Percentiles rank a stretch among this genome's conserved stretches.
These are phyloP conservation scores for Pleurotus giganteus DNA, from an alignment of 768 basidiomycete genomes.

Conservation along the genomic window DNA sequence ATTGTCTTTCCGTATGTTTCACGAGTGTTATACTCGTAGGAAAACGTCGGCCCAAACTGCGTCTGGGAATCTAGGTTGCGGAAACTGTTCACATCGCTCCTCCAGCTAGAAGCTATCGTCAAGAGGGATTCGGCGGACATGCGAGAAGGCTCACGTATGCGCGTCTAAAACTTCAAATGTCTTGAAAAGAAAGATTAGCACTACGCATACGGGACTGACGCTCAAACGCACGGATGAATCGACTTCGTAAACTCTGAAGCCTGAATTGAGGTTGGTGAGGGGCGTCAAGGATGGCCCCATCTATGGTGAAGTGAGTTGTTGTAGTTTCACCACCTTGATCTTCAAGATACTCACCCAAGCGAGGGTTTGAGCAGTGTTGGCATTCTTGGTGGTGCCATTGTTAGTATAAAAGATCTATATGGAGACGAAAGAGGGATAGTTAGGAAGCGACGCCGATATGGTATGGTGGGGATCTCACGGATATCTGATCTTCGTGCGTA, in stretches of 20 bases:
- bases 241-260: constrained; percentile 72
- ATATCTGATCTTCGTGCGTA: constrained; percentile 71
- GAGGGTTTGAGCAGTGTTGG: constrained; percentile 51
- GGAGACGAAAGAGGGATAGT: background rate
- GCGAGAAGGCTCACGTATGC: constrained; percentile 55
- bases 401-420: constrained; percentile 68
- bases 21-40: constrained; percentile 70
- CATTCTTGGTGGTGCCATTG: constrained; percentile 61
- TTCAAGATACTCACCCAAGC: constrained; percentile 34
- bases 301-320: no score
- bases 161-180: constrained; percentile 80
- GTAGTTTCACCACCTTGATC: no score
- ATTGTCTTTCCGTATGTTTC: constrained; percentile 60
- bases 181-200: constrained; percentile 28
- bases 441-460: background rate
- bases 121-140: background rate
- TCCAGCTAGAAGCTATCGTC: constrained; percentile 46
- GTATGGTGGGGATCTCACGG: constrained; percentile 32
- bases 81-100: constrained; percentile 57
- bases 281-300: constrained; percentile 72
- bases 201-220: background rate
- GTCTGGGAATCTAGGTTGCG: constrained; percentile 56
- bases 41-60: constrained; percentile 57
- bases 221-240: constrained; percentile 56
- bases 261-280: constrained; percentile 68